Base-by-base conservation (phyloP, 352 stramenopile species). In the Phytophthora cryptogea region DNA sequence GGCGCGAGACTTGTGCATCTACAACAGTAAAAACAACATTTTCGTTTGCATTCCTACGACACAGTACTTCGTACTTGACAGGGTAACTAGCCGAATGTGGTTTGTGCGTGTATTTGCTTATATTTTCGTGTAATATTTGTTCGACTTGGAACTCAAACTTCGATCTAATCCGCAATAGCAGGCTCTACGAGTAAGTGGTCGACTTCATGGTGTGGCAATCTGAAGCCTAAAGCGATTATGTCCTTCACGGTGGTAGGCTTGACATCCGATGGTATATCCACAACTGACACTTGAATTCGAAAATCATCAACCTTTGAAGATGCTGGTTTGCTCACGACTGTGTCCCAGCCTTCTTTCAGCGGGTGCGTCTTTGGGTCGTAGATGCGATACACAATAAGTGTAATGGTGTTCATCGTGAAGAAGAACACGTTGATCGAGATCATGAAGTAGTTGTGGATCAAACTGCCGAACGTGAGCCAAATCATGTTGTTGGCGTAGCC, bases 401-500 rank as follows among this genome's bases (percentile, higher is more conserved):
- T 70, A 20, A 70, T 42, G 14, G 49, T 50, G 49, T 53, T 66
- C 48, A 70, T 66, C n/a, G 55, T 50, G 50, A 76, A 63, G 43
- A 68, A 66, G 37, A 69, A 51, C 9, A 72, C 49, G 63, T 75
- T 75, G 58, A 58, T 65, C 4, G 54, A 62, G 26, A 80, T 66
- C 26, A 88, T 64, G 40, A 83, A 64, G 13, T 26, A 49, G 35
- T 81, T 68, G 31, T 54, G 13, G 13, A 74, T 49, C 17, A 85
- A 41, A 35, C 50, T 55, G 26, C 70, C 70, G 54, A 82, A 88
- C 10, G 67, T 57, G 31, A 82, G 56, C 75, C 75, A 88, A 11
- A 78, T 63, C n/a, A 60, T 50, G 54, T 85, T 88, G 59, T 85
- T 83, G 32, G 62, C 23, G 8, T 72, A 56, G 2, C 70, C 78